A percentile compares a stretch with the other conserved stretches of the same genome.
phyloP scores from a whole-genome alignment of 257 asterid genomes.

The Solanum paucissectum region DNA sequence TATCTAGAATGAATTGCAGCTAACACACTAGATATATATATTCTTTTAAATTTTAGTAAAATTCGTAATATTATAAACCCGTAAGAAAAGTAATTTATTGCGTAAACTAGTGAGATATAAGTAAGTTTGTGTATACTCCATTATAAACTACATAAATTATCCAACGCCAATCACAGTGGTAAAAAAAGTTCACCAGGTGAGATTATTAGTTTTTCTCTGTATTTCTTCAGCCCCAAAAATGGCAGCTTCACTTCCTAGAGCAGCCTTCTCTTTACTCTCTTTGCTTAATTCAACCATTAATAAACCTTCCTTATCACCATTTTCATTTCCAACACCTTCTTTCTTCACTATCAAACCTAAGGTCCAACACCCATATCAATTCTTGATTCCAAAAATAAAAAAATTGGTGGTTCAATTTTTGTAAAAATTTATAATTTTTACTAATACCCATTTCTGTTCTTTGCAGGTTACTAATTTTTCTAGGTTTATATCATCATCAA shows the following conservation, averaged over 20 bases:
- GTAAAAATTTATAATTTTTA: background rate
- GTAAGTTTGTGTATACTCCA: fast-evolving
- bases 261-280: slow-evolving; percentile 4
- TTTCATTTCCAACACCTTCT: slow-evolving; percentile 12
- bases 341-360: slow-evolving; percentile 22
- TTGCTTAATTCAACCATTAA: slow-evolving; percentile 19
- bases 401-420: background rate
- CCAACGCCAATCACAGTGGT: background rate
- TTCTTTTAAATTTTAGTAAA: too few relatives aligned
- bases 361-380: slow-evolving; percentile 12
- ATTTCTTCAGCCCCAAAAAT: background rate
- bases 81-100: background rate
- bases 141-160: background rate
- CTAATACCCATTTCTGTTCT: background rate
- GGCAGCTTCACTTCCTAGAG: slow-evolving; percentile 28
- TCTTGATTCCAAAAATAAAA: background rate
- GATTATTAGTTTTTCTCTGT: background rate
- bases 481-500: slow-evolving; percentile 27
- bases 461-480: slow-evolving; percentile 31
- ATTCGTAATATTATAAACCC: too few relatives aligned
- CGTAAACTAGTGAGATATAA: background rate
- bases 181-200: background rate
- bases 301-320: slow-evolving; percentile 9
- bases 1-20: too few relatives aligned
- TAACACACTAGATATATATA: too few relatives aligned